Percentiles rank a stretch among this genome's conserved stretches.
Conservation (phyloP, 257 asterid species). For the Gentiana dahurica region DNA sequence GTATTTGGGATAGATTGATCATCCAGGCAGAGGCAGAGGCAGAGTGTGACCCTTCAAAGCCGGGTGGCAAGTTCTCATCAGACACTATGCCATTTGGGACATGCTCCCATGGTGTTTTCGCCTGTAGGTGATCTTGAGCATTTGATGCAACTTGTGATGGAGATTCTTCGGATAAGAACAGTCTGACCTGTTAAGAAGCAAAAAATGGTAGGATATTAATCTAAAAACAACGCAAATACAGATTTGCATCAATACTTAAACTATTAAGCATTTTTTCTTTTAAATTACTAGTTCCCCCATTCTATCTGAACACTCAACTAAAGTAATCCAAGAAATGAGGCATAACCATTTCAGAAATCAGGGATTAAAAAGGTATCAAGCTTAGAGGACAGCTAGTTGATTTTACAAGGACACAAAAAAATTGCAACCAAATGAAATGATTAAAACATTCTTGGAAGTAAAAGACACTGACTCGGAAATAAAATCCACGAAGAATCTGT, state of each 20-base stretch:
- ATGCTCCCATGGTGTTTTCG: slow-evolving; percentile 43
- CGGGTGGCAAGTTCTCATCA: slow-evolving; percentile 84
- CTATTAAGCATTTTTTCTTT: no score
- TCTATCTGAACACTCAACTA: neutral
- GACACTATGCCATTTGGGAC: slow-evolving; percentile 31
- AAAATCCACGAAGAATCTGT: no score
- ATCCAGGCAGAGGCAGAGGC: slow-evolving; percentile 20
- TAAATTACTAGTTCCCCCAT: no score
- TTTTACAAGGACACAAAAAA: no score
- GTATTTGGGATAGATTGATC: slow-evolving; percentile 53
- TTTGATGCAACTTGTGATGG: slow-evolving; percentile 73
- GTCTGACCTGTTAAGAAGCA: slow-evolving; percentile 44
- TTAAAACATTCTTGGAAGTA: no score
- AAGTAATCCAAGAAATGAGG: neutral
- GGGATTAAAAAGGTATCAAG: neutral
- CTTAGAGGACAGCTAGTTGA: no score
- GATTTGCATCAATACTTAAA: no score
- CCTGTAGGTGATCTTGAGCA: slow-evolving; percentile 82
- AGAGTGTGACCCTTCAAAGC: slow-evolving; percentile 67
- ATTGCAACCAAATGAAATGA: no score
- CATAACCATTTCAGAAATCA: no score
- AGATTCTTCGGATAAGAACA: slow-evolving; percentile 70
- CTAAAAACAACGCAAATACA: neutral
- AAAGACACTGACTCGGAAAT: no score
- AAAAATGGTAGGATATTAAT: neutral